Base-by-base conservation (phyloP, 1,139 yeast species). In the Magnusiomyces fungicola region DNA sequence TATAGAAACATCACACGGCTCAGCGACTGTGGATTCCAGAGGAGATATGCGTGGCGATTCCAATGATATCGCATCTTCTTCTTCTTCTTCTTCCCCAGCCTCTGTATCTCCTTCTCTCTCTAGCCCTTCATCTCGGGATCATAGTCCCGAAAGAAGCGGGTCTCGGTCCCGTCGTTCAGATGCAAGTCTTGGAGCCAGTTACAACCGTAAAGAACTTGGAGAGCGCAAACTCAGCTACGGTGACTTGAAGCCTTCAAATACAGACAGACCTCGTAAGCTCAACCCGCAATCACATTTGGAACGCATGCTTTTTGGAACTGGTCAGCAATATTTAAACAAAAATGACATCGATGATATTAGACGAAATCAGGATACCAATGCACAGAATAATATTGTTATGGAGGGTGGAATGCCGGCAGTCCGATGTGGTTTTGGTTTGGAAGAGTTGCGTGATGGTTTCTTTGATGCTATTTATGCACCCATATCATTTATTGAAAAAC, bases 401-500 rank as follows among this genome's bases (percentile, higher is more conserved):
- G 41, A 23, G 6, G 41, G 34, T 14, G 29, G 16, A 9, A 30
- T 41, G n/a, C 44, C 44, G 6, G 44, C 23, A 14, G 34, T 41
- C 2, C 44, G 44, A 14, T 27, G 36, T 6, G 44, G 34, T 2
- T 70, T 63, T 52, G 70, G 66, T 1, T 49, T 73, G 18, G 73
- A 72, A 48, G 79, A 75, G 53, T 55, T 71, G 23, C 61, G 79
- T 53, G 71, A 71, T 48, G 78, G 78, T 2, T 74, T 70, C 55
- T 75, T 75, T 53, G 78, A 74, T 54, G 73, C 78, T 0, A 62
- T 69, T 1, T 74, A 66, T 53, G 62, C 67, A n/a, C 69, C 69
- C 23, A 70, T 67, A 18, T 53, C 57, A 0, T 52, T 50, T 18
- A 51, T 59, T 14, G 57, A 59, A 48, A 54, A 45, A 16, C 51